Percentiles rank a stretch among this genome's conserved stretches.
Evolutionary conservation across 2,329 filamentous ascomycete genomes (phyloP).

Genomic region (Tolypocladium amazonense): DNA sequence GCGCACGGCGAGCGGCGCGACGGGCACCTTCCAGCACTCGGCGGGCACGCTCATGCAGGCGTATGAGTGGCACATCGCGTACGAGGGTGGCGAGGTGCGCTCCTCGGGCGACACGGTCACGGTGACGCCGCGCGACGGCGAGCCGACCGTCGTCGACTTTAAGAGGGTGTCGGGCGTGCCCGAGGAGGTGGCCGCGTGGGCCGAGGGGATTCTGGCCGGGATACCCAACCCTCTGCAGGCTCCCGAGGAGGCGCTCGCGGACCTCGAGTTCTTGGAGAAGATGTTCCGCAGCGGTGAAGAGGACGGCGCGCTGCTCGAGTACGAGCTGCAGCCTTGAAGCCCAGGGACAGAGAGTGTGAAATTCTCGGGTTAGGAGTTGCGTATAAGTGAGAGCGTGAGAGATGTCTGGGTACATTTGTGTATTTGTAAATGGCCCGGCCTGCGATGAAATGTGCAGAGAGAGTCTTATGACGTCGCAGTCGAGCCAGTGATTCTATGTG

Average conservation of each 20-base stretch:
- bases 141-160: slow-evolving; percentile 28
- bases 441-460: not conserved
- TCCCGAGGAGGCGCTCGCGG: slow-evolving; percentile 47
- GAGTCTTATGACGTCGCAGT: not conserved
- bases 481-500: no score
- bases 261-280: slow-evolving; percentile 47
- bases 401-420: no score
- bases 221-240: slow-evolving; percentile 38
- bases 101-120: slow-evolving; percentile 34
- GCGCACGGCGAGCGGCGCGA: slow-evolving; percentile 39
- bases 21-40: slow-evolving; percentile 46
- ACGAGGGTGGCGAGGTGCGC: slow-evolving; percentile 43
- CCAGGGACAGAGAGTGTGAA: not conserved
- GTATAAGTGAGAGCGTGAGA: no score
- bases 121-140: slow-evolving; percentile 22
- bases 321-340: slow-evolving; percentile 17
- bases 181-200: slow-evolving; percentile 53
- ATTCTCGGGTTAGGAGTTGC: not conserved
- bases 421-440: no score
- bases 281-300: slow-evolving; percentile 37
- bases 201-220: slow-evolving; percentile 36
- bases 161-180: slow-evolving; percentile 42
- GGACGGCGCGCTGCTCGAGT: slow-evolving; percentile 26
- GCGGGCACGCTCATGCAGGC: slow-evolving; percentile 44
- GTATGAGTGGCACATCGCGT: slow-evolving; percentile 45